A percentile compares a stretch with the other conserved stretches of the same genome.
These are phyloP conservation scores for Acorus gramineus DNA, from an alignment of 106 monocot species.

Conservation along the genomic window DNA sequence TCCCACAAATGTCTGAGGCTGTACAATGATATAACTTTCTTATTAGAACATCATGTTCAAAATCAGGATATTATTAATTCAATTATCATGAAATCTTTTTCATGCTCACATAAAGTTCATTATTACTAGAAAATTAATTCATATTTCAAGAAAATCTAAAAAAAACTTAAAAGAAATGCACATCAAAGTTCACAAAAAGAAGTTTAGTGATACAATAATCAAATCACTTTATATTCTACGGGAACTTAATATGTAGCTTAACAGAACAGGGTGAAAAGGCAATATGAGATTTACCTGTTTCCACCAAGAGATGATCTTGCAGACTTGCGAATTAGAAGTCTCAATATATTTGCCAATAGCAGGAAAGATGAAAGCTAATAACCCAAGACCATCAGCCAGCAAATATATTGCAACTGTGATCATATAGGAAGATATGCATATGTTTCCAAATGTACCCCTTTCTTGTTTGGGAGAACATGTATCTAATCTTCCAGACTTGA, in stretches of 20 bases:
- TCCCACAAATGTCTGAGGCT: slow-evolving; percentile 51
- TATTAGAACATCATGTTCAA: too few relatives aligned
- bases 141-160: too few relatives aligned
- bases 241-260: not conserved
- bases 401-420: slow-evolving; percentile 45
- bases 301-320: slow-evolving; percentile 57
- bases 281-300: slow-evolving; percentile 28
- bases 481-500: slow-evolving; percentile 27
- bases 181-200: too few relatives aligned
- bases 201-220: too few relatives aligned
- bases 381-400: slow-evolving; percentile 33
- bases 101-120: too few relatives aligned
- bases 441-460: slow-evolving; percentile 15
- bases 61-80: too few relatives aligned
- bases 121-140: too few relatives aligned
- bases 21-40: slow-evolving; percentile 4
- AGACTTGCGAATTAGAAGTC: slow-evolving; percentile 46
- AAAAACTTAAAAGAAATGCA: too few relatives aligned
- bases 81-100: too few relatives aligned
- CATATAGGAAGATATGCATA: slow-evolving; percentile 54
- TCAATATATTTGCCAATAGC: slow-evolving; percentile 43
- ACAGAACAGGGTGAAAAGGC: not conserved
- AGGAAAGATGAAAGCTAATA: slow-evolving; percentile 56
- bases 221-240: too few relatives aligned
- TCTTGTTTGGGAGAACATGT: slow-evolving; percentile 26